phyloP scores from a whole-genome alignment of 257 asterid species.

The Scutellaria galericulata region DNA sequence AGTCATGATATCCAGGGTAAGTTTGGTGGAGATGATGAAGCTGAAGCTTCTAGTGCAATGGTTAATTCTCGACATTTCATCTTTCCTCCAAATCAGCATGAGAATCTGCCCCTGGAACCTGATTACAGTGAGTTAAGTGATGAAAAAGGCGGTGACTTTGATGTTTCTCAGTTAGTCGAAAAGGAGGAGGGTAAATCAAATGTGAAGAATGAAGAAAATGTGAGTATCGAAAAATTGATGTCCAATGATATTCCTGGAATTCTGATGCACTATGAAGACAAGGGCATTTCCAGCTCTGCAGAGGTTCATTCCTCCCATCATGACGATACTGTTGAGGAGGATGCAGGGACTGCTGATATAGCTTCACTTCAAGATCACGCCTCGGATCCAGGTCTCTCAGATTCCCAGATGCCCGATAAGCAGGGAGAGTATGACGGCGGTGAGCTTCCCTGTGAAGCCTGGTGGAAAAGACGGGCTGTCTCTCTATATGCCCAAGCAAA shows the following conservation, averaged over 20 bases:
- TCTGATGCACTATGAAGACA: conserved; percentile 37
- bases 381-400: conserved; percentile 42
- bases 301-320: conserved; percentile 47
- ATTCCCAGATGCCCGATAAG: conserved; percentile 43
- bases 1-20: conserved; percentile 42
- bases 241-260: conserved; percentile 47
- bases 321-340: conserved; percentile 47
- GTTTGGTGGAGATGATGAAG: conserved; percentile 43
- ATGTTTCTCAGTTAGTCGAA: conserved; percentile 34
- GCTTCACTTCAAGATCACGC: conserved; percentile 40
- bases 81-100: conserved; percentile 82
- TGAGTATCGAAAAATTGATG: conserved; percentile 34
- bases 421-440: conserved; percentile 46
- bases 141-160: conserved; percentile 47
- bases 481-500: conserved; percentile 71
- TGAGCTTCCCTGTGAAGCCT: conserved; percentile 81
- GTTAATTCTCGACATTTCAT: conserved; percentile 78
- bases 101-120: conserved; percentile 62
- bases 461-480: conserved; percentile 86
- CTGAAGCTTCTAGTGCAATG: conserved; percentile 66
- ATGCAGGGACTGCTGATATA: conserved; percentile 39
- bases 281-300: conserved; percentile 44
- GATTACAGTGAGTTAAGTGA: conserved; percentile 39
- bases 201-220: conserved; percentile 44
- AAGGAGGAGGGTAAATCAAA: conserved; percentile 40